Percentiles rank a stretch among this genome's conserved stretches.
These are phyloP conservation scores for Pseudopithomyces maydicus DNA, from an alignment of 2,329 filamentous ascomycete species.

Conservation along the genomic window DNA sequence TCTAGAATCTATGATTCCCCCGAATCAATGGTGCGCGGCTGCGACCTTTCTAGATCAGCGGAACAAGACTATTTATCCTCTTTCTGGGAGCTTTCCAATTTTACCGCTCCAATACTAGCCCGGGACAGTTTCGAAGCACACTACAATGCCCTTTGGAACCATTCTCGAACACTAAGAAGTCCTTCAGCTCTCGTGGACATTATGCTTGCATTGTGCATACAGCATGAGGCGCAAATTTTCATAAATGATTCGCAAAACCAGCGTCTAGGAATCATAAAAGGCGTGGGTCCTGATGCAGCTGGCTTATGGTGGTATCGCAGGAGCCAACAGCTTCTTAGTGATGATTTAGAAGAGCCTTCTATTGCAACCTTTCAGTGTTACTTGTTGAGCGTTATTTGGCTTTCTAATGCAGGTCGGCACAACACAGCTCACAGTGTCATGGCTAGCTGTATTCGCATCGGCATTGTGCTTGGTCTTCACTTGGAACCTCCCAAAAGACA, in stretches of 20 bases:
- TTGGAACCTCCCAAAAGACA: constrained; percentile 49
- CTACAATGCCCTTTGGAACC: constrained; percentile 40
- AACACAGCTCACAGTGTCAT: constrained; percentile 54
- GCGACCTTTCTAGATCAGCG: constrained; percentile 46
- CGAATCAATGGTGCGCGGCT: constrained; percentile 7
- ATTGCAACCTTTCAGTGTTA: constrained; percentile 57
- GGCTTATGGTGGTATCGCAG: constrained; percentile 56
- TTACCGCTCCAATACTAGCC: constrained; percentile 50
- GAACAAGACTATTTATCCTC: constrained; percentile 55
- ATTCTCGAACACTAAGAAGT: constrained; percentile 36
- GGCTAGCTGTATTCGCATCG: constrained; percentile 51
- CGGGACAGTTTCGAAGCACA: constrained; percentile 52
- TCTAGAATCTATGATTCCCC: background rate
- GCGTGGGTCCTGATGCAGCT: constrained; percentile 33
- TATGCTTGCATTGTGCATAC: constrained; percentile 58
- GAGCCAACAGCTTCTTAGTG: constrained; percentile 50
- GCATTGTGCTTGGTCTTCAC: constrained; percentile 56
- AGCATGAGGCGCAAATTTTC: constrained; percentile 44
- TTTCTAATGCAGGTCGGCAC: constrained; percentile 55
- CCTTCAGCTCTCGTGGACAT: constrained; percentile 60
- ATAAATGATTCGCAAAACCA: background rate
- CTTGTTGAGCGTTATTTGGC: constrained; percentile 52
- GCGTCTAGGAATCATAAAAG: no score
- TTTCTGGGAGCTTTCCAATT: constrained; percentile 57
- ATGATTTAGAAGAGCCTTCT: constrained; percentile 55